Evolutionary conservation across 805 yeast species (phyloP).

Genomic region (Candida boidinii): DNA sequence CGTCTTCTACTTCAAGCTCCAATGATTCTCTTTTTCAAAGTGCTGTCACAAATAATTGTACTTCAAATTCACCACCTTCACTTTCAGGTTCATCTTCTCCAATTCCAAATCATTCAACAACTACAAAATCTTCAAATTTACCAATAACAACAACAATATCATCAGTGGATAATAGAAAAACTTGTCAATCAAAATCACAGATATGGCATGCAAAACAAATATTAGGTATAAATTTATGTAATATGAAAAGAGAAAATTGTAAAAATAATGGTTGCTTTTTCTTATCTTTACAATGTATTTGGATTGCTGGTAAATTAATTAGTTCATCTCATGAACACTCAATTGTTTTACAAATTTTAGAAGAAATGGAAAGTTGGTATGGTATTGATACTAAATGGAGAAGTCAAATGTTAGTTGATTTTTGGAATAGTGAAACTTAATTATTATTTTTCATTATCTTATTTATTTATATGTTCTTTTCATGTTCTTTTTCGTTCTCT

Average conservation of each 20-base stretch:
- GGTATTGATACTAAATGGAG: slow-evolving; percentile 15
- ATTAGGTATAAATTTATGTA: slow-evolving; percentile 21
- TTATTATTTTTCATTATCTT: not conserved
- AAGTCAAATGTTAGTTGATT: slow-evolving; percentile 15
- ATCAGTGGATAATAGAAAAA: slow-evolving; percentile 5
- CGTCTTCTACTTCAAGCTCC: not conserved
- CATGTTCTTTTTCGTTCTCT: not conserved
- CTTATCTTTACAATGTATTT: slow-evolving; percentile 16
- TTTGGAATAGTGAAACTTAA: slow-evolving; percentile 19
- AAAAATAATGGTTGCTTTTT: slow-evolving; percentile 12
- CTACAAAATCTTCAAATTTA: not conserved
- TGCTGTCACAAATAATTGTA: not conserved
- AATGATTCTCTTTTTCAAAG: not conserved
- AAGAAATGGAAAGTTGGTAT: slow-evolving; percentile 14
- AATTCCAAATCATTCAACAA: not conserved
- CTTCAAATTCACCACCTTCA: not conserved
- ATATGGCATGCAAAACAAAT: slow-evolving; percentile 34
- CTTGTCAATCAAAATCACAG: slow-evolving; percentile 16
- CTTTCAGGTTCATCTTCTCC: slow-evolving; percentile 3
- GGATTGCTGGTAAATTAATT: slow-evolving; percentile 18
- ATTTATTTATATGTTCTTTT: not conserved
- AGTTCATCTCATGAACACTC: slow-evolving; percentile 18
- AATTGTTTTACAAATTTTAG: slow-evolving; percentile 12
- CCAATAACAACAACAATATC: slow-evolving; percentile 5
- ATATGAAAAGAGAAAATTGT: slow-evolving; percentile 8